Conservation (phyloP, 106 monocot genomes). For the Xerophyta viscosa region DNA sequence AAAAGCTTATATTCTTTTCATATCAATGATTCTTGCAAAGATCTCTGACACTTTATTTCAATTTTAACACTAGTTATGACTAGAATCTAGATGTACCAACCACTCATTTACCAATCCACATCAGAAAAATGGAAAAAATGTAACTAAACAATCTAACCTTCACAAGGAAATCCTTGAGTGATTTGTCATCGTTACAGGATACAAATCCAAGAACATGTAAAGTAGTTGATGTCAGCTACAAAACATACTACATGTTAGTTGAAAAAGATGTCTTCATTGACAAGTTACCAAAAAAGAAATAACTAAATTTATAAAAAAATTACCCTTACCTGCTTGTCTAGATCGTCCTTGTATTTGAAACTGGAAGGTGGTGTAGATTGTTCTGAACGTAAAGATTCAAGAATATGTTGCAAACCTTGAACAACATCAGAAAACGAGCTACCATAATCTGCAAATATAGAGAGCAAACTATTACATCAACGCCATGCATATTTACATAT, state of each 20-base stretch:
- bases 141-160: conserved; percentile 40
- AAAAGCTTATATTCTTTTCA: neutral
- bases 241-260: no score
- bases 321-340: conserved; percentile 77
- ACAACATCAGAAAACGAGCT: conserved; percentile 83
- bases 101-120: neutral
- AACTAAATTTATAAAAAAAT: no score
- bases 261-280: no score
- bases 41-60: neutral
- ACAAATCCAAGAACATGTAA: conserved; percentile 80
- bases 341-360: conserved; percentile 74
- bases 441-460: conserved; percentile 67
- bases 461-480: no score
- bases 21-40: neutral
- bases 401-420: conserved; percentile 67
- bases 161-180: conserved; percentile 65
- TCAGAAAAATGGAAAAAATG: no score
- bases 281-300: no score
- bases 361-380: conserved; percentile 37
- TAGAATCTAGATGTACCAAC: no score
- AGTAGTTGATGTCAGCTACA: conserved; percentile 61
- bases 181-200: conserved; percentile 48
- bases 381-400: conserved; percentile 62
- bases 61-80: neutral
- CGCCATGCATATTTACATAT: no score